Base-by-base conservation (phyloP, 192 early-diverging fungal species). In the Coemansia sp. region DNA sequence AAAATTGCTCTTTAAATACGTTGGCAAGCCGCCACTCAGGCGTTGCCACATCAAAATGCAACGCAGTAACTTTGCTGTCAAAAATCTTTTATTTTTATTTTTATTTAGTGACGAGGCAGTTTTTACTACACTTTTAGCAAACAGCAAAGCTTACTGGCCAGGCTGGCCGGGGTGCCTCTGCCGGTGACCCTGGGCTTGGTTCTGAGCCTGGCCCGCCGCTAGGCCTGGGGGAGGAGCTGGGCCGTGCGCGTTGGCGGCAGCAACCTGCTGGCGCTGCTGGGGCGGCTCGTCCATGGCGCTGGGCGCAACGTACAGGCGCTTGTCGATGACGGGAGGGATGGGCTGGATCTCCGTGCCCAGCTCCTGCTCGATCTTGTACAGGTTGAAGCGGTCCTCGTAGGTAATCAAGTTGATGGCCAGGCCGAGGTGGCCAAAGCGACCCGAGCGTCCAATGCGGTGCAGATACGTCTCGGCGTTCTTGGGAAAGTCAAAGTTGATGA, bases 401-500 rank as follows among this genome's bases (percentile, higher is more conserved):
- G 97, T 99, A 61, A 99, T 94, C 67, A 99, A 81, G 78, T 99
- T 99, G 83, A 99, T 99, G 15, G 97, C 97, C 17, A 98, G 82
- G 63, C 96, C 96, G 42, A 97, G 85, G 79, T 97, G 96, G 45
- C 92, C 96, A 74, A 95, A 99, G 62, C 96, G 91, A 12, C 97
- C 97, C 43, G 94, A 96, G 72, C 97, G 92, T 60, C 97, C 97
- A 74, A 99, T 99, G 65, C 97, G 92, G 84, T 99, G 97, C 39
- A 99, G 85, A 75, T 99, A 99, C 2, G 96, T 99, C 84, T 99
- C 97, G 35, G 96, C 94, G 64, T 98, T 99, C 78, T 98, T 98
- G 63, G 96, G 96, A 76, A 99, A 98, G 82, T 99, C 97, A 90
- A 98, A 99, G 88, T 99, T 98, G 87, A 99, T 98, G 54, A 99